phyloP scores from a whole-genome alignment of 2,329 filamentous ascomycete species.

The Graphilbum sp. region DNA sequence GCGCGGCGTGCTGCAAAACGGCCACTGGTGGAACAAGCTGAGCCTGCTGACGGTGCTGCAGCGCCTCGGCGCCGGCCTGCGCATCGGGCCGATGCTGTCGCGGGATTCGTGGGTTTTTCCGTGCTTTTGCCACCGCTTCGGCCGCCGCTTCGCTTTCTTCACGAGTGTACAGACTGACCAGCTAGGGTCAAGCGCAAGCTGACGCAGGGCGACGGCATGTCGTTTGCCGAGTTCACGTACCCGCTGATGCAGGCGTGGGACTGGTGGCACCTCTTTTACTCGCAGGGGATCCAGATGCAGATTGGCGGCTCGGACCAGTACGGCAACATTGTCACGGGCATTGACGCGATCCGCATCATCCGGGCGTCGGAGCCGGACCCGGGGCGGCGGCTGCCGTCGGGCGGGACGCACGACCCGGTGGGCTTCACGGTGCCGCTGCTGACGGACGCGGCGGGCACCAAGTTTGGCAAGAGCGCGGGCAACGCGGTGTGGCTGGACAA shows the following conservation, averaged over 20 bases:
- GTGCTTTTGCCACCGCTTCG: no score
- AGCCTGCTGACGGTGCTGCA: conserved; percentile 60
- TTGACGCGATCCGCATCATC: conserved; percentile 68
- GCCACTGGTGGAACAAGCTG: conserved; percentile 60
- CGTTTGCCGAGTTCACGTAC: conserved; percentile 83
- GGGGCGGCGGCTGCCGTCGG: conserved; percentile 19
- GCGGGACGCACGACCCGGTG: conserved; percentile 42
- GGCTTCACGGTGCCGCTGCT: conserved; percentile 86
- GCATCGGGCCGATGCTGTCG: conserved; percentile 74
- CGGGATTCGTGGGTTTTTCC: conserved; percentile 38
- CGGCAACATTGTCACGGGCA: conserved; percentile 85
- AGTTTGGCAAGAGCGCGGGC: conserved; percentile 88
- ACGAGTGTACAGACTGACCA: neutral
- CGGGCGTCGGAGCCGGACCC: conserved; percentile 36
- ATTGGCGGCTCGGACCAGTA: conserved; percentile 93
- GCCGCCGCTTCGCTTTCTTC: no score
- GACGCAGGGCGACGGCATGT: conserved; percentile 80
- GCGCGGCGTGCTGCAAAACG: conserved; percentile 63
- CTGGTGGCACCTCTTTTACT: conserved; percentile 72
- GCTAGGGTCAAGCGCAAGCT: conserved; percentile 63
- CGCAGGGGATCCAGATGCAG: conserved; percentile 59
- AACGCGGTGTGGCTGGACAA: conserved; percentile 88
- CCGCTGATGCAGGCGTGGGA: conserved; percentile 92
- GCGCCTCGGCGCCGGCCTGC: conserved; percentile 54
- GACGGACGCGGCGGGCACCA: conserved; percentile 69